A percentile compares a stretch with the other conserved stretches of the same genome.
These are phyloP conservation scores for Rosa lucieae DNA, from an alignment of 306 rosid genomes.

Conservation along the genomic window DNA sequence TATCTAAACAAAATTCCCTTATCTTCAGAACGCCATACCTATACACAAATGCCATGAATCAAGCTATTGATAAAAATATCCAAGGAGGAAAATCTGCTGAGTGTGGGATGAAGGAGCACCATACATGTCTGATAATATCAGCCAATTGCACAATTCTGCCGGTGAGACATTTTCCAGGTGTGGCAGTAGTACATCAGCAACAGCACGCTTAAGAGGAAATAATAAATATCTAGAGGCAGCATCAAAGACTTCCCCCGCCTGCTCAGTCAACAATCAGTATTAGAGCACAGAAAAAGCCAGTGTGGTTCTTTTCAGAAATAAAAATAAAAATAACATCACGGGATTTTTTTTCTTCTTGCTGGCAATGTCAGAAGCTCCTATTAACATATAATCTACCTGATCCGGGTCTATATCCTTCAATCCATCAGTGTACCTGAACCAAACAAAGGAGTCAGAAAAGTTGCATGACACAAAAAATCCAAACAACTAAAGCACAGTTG, in stretches of 20 bases:
- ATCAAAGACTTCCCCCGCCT: constrained; percentile 94
- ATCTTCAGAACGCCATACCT: constrained; percentile 90
- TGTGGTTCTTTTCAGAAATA: neutral
- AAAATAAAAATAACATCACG: neutral
- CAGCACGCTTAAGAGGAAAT: constrained; percentile 93
- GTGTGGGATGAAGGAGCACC: constrained; percentile 21
- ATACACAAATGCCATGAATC: constrained; percentile 22
- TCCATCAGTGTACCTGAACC: constrained; percentile 85
- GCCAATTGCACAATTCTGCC: constrained; percentile 87
- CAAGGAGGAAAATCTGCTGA: constrained; percentile 13
- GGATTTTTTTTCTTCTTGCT: neutral
- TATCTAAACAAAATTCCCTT: constrained; percentile 84
- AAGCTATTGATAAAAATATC: constrained; percentile 20
- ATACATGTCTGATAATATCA: constrained; percentile 83
- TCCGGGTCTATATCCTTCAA: constrained; percentile 78
- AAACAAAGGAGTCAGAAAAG: constrained; percentile 29
- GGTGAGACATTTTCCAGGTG: constrained; percentile 83
- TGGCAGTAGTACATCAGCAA: constrained; percentile 79
- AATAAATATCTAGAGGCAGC: constrained; percentile 87
- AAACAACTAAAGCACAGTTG: constrained; percentile 19
- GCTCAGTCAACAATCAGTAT: constrained; percentile 26
- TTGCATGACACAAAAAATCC: constrained; percentile 1
- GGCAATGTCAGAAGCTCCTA: constrained; percentile 13
- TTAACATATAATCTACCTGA: constrained; percentile 52
- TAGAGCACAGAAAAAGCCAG: constrained; percentile 20